phyloP scores from a whole-genome alignment of 1,139 yeast genomes.

The Petasospora fabianii region DNA sequence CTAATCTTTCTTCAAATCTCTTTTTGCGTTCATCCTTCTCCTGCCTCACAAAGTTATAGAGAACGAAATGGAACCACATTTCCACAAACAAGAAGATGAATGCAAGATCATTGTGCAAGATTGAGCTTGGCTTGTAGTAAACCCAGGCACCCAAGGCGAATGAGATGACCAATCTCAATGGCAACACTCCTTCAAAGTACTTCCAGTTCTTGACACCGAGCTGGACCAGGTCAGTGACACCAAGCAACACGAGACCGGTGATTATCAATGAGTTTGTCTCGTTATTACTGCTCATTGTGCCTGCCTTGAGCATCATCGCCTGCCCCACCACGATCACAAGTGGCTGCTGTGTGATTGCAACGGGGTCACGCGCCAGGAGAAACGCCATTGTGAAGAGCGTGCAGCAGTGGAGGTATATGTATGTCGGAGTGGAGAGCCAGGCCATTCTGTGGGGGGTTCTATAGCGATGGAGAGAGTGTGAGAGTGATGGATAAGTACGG shows the following conservation, averaged over 20 bases:
- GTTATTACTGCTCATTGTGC: background rate
- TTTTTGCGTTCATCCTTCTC: conserved; percentile 46
- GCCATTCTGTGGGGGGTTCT: conserved; percentile 17
- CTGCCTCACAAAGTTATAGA: conserved; percentile 61
- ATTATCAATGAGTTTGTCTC: conserved; percentile 45
- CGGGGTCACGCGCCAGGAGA: conserved; percentile 37
- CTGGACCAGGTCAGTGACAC: conserved; percentile 56
- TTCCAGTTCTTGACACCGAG: conserved; percentile 48
- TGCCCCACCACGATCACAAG: conserved; percentile 49
- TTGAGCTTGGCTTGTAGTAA: conserved; percentile 23
- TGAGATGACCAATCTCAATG: conserved; percentile 55
- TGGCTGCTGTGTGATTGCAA: conserved; percentile 36
- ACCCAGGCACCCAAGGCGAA: conserved; percentile 46
- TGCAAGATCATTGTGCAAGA: conserved; percentile 56
- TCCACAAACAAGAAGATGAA: conserved; percentile 64
- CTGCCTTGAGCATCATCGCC: conserved; percentile 38
- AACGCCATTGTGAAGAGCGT: conserved; percentile 42
- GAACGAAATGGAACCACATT: conserved; percentile 66
- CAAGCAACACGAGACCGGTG: conserved; percentile 40
- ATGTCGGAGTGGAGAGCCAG: conserved; percentile 21
- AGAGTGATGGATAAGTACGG: too few relatives aligned
- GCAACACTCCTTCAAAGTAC: conserved; percentile 67
- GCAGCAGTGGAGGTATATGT: conserved; percentile 36
- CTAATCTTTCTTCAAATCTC: conserved; percentile 28
- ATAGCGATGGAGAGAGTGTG: too few relatives aligned